Base-by-base conservation (phyloP, 306 rosid species). In the Purshia tridentata region DNA sequence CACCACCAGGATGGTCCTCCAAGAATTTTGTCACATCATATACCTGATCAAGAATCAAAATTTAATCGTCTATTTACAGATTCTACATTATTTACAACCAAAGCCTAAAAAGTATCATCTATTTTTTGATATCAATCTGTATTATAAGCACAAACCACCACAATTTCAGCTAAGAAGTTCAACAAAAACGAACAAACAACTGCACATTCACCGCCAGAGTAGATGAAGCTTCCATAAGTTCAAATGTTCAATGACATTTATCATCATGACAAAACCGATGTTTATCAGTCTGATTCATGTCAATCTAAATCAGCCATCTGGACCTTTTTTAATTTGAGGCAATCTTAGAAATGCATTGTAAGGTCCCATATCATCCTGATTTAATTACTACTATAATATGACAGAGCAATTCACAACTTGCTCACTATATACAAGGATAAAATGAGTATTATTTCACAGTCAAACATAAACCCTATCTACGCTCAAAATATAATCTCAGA, bases 1-100 rank as follows among this genome's bases (percentile, higher is more conserved):
- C 99, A 20, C 99, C 99, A 39, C 99, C 99, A 39, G 99, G 99
- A 83, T 94, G 99, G 72, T 94, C 99, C 44, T 94, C 97, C 72
- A 94, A 87, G 89, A 94, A 94, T 65, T 84, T 88, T 9, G 99
- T 91, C 77, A 94, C 97, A 81, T 94, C 79, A 50, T 84, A 94
- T 20, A 91, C 99, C 99, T 94, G 91, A 29, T 29, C 35, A 29
- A 29, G 35, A 29, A 29, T 29, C 35, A 29, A 29, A 29, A 29
- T 29, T 29, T 29, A 29, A 29, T 29, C 35, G 35, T 29, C 35
- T 29, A 29, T 29, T 29, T 29, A 29, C 35, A 29, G 35, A 29
- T 29, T 29, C 35, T 29, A 29, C 35, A 29, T 29, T 29, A 2
- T 29, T 29, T 29, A 29, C 35, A 29, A 29, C 6, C 8, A 50